These are phyloP conservation scores for Neoboletus subvelutipes DNA, from an alignment of 768 basidiomycete species.

Conservation along the genomic window DNA sequence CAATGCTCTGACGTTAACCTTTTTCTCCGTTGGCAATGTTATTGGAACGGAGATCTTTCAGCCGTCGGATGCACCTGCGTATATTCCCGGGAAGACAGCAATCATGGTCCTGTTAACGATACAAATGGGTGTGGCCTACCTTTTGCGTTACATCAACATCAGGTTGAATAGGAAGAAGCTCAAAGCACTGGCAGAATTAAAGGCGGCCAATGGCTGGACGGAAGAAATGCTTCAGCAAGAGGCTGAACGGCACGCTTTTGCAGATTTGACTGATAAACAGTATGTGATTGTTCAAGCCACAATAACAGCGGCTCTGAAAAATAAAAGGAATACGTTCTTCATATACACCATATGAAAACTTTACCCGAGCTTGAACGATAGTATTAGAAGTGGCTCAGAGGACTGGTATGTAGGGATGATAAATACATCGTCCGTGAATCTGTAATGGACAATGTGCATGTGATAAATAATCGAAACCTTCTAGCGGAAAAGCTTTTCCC, in stretches of 20 bases:
- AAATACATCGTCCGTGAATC: conserved; percentile 27
- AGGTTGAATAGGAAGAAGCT: conserved; percentile 22
- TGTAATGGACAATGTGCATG: conserved; percentile 14
- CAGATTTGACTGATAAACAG: conserved; percentile 30
- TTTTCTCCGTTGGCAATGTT: conserved; percentile 23
- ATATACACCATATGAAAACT: conserved; percentile 31
- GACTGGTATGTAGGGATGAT: conserved; percentile 22
- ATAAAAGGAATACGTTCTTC: conserved; percentile 35
- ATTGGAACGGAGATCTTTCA: conserved; percentile 28
- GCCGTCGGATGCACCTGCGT: conserved; percentile 24
- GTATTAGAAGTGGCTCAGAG: not conserved
- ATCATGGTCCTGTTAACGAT: conserved; percentile 30
- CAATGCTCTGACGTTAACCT: conserved; percentile 19
- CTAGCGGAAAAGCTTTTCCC: conserved; percentile 67
- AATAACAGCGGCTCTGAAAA: not conserved
- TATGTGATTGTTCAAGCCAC: conserved; percentile 7
- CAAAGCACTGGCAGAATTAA: conserved; percentile 14
- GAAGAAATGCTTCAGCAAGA: conserved; percentile 23
- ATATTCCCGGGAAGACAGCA: conserved; percentile 36
- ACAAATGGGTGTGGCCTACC: conserved; percentile 24
- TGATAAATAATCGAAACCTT: conserved; percentile 13
- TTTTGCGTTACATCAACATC: conserved; percentile 22
- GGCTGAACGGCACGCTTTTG: conserved; percentile 28
- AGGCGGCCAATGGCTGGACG: conserved; percentile 22
- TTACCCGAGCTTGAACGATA: not conserved